A percentile compares a stretch with the other conserved stretches of the same genome.
phyloP scores from a whole-genome alignment of 2,329 filamentous ascomycete genomes.

The Sphaerulina vaccinii region DNA sequence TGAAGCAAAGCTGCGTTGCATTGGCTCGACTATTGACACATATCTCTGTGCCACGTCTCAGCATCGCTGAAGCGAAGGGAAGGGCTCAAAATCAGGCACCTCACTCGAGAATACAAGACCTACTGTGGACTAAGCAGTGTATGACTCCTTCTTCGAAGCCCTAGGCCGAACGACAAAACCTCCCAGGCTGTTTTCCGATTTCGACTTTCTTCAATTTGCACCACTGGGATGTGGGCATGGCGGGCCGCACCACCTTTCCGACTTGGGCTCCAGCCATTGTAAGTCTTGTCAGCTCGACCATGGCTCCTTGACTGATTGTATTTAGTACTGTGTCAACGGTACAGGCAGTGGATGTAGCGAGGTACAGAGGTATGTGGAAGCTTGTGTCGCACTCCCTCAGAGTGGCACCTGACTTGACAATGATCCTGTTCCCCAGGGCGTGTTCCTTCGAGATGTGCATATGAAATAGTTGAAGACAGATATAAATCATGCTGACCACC shows the following conservation, averaged over 20 bases:
- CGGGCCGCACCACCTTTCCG: background rate
- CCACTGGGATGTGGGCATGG: background rate
- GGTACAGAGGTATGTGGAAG: background rate
- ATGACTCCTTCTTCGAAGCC: background rate
- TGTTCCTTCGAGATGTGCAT: background rate
- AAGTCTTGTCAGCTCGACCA: background rate
- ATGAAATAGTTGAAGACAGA: background rate
- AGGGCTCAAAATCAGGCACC: background rate
- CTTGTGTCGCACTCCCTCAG: background rate
- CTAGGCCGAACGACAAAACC: background rate
- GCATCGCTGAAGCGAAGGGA: background rate
- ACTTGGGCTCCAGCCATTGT: background rate
- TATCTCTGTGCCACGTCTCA: background rate
- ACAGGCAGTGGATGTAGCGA: background rate
- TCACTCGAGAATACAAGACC: background rate
- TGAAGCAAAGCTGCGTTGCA: too few species aligned
- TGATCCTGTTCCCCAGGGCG: background rate
- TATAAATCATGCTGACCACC: background rate
- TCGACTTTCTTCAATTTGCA: background rate
- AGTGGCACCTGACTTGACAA: background rate
- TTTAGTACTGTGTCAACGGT: background rate
- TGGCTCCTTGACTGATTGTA: background rate
- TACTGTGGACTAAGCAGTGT: background rate
- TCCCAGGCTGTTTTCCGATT: background rate
- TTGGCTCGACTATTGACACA: too few species aligned